Conservation (phyloP, 768 basidiomycete species). For the Boletus subcaerulescens region DNA sequence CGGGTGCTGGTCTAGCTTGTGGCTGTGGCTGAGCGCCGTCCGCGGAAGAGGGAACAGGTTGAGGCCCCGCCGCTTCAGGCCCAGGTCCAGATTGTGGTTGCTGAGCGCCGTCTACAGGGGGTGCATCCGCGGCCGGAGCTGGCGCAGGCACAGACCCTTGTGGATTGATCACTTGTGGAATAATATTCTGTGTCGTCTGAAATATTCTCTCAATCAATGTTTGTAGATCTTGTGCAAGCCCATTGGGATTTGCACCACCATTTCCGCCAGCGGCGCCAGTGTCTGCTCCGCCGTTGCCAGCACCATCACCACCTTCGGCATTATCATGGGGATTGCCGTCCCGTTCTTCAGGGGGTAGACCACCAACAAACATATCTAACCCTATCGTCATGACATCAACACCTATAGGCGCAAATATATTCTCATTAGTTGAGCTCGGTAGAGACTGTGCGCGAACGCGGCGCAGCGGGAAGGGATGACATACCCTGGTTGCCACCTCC, state of each 20-base stretch:
- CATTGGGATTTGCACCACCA: conserved; percentile 18
- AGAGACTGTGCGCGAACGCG: conserved; percentile 11
- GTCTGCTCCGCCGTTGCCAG: not conserved
- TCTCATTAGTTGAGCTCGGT: conserved; percentile 20
- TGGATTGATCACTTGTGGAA: conserved; percentile 20
- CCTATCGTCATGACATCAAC: conserved; percentile 37
- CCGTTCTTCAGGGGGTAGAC: conserved; percentile 10
- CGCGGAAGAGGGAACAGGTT: not conserved
- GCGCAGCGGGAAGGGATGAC: conserved; percentile 3
- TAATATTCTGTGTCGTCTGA: conserved; percentile 24
- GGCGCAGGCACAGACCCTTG: conserved; percentile 8
- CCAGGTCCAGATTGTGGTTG: conserved; percentile 1
- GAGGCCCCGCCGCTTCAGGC: conserved; percentile 6
- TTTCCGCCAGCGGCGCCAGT: conserved; percentile 15
- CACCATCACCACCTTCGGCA: not conserved
- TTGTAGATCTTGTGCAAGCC: conserved; percentile 22
- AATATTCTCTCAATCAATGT: conserved; percentile 26
- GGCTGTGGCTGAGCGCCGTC: conserved; percentile 5
- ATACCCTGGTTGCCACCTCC: conserved; percentile 20
- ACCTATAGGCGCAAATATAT: conserved; percentile 6
- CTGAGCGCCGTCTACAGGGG: not conserved
- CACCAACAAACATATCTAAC: conserved; percentile 38
- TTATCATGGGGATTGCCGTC: conserved; percentile 11
- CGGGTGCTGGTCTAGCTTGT: conserved; percentile 6
- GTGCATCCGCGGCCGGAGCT: not conserved